phyloP scores from a whole-genome alignment of 148 eudicot genomes.

The Nepenthes mirabilis region DNA sequence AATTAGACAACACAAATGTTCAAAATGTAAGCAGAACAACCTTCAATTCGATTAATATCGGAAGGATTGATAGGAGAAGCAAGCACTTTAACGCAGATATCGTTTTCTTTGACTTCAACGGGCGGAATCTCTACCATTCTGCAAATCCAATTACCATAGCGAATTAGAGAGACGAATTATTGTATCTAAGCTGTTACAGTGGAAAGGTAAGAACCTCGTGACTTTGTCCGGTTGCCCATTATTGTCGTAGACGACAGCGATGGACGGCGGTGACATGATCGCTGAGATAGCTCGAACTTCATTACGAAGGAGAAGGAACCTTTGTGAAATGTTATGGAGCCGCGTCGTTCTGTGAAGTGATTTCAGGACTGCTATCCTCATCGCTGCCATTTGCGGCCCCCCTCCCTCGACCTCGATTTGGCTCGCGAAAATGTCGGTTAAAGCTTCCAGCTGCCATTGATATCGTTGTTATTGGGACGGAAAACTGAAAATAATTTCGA shows the following conservation, averaged over 20 bases:
- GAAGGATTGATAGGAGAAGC: conserved; percentile 96
- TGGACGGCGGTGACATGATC: conserved; percentile 70
- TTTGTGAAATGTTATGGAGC: background rate
- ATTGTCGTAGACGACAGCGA: conserved; percentile 60
- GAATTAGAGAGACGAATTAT: background rate
- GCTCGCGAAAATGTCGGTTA: too few relatives aligned
- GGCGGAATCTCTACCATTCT: conserved; percentile 58
- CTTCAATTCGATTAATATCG: conserved; percentile 85
- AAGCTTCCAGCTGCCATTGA: too few relatives aligned
- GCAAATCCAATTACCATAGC: conserved; percentile 10
- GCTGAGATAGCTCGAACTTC: conserved; percentile 43
- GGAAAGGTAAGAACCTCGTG: conserved; percentile 24
- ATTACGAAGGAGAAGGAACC: conserved; percentile 5
- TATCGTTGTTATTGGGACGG: too few relatives aligned
- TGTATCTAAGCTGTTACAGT: background rate
- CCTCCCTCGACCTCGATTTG: too few relatives aligned
- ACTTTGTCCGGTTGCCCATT: conserved; percentile 73
- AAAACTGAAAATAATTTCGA: too few relatives aligned
- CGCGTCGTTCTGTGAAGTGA: conserved; percentile 8
- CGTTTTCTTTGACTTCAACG: conserved; percentile 48
- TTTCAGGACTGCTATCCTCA: conserved; percentile 13
- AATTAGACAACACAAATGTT: background rate
- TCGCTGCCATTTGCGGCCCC: conserved; percentile 15
- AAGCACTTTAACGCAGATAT: conserved; percentile 83
- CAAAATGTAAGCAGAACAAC: conserved; percentile 12